Evolutionary conservation across 371 early-diverging fungal genomes (phyloP).

Genomic region (Mucor mucedo): DNA sequence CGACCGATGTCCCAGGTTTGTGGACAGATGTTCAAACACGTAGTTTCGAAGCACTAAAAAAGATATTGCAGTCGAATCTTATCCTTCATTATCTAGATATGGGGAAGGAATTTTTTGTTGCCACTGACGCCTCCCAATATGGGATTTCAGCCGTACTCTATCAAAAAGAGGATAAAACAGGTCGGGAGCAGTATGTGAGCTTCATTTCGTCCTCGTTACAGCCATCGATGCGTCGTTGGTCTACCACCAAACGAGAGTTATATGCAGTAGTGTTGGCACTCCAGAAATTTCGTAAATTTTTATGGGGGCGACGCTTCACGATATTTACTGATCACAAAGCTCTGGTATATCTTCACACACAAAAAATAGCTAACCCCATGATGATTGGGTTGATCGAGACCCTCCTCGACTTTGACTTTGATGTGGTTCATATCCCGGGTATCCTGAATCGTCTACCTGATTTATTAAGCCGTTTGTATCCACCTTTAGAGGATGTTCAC

Average conservation of each 20-base stretch:
- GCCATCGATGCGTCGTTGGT: slow-evolving; percentile 1
- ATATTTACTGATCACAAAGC: slow-evolving; percentile 26
- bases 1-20: neutral
- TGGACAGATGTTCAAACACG: slow-evolving; percentile 2
- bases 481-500: neutral
- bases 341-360: slow-evolving; percentile 13
- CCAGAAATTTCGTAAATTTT: slow-evolving; percentile 27
- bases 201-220: slow-evolving; percentile 6
- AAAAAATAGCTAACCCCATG: slow-evolving; percentile 23
- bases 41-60: slow-evolving; percentile 11
- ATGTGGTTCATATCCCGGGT: slow-evolving; percentile 16
- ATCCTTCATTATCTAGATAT: slow-evolving; percentile 7
- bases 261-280: slow-evolving; percentile 22
- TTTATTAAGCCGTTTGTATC: slow-evolving; percentile 11
- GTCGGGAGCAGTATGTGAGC: neutral
- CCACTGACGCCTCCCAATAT: slow-evolving; percentile 7
- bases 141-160: slow-evolving; percentile 6
- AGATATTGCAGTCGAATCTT: slow-evolving; percentile 7
- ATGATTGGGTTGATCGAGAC: slow-evolving; percentile 24
- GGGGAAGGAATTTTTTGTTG: neutral
- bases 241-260: slow-evolving; percentile 11
- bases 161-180: neutral
- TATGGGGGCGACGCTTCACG: slow-evolving; percentile 22
- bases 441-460: slow-evolving; percentile 19
- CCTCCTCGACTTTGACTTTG: slow-evolving; percentile 21